Base-by-base conservation (phyloP, 805 yeast species). In the Sugiyamaella americana region DNA sequence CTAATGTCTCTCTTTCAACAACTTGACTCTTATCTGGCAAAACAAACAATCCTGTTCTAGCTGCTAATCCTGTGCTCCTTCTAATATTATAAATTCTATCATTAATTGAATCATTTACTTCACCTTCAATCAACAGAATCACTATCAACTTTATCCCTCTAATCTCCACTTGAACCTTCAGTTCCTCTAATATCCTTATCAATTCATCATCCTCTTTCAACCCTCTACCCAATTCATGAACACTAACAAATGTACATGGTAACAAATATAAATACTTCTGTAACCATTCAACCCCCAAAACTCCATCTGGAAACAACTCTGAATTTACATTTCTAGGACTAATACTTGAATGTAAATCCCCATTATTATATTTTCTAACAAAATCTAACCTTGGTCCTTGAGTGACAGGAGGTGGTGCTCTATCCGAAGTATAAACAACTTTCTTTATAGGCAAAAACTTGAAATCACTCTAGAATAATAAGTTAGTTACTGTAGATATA, bases 261-360 rank as follows among this genome's bases (percentile, higher is more conserved):
- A 67, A 37, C 2, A 63, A 46, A n/a, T 68, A 64, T 22, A 65
- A 62, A 54, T 79, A 76, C 55, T 78, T 79, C 30, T 69, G 67
- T 11, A 79, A 49, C 87, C 86, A 81, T 21, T 73, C 64, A 1
- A 58, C 52, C 1, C 74, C 66, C 24, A 77, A 55, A 1, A 77
- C 52, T 0, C 72, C 70, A 30, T 69, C 63, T 1, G 76, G 74
- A 51, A 59, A 70, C 24, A 70, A 47, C 1, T 59, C 55, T 0
- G 75, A 66, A 2, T 63, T 62, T n/a, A 65, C 64, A 41, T 70
- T 67, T 41, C 68, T 63, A 2, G 82, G 80, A 0, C 81, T 76
- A 8, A 68, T 49, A 4, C 54, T 51, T 2, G 70, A 62, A 17
- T 66, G 67, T 18, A 10, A n/a, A n/a, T 35, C 19, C n/a, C 48